Evolutionary conservation across 257 asterid genomes (phyloP), one percentile per base, ranked within the genome.

Genomic region (Osmanthus fragrans): DNA sequence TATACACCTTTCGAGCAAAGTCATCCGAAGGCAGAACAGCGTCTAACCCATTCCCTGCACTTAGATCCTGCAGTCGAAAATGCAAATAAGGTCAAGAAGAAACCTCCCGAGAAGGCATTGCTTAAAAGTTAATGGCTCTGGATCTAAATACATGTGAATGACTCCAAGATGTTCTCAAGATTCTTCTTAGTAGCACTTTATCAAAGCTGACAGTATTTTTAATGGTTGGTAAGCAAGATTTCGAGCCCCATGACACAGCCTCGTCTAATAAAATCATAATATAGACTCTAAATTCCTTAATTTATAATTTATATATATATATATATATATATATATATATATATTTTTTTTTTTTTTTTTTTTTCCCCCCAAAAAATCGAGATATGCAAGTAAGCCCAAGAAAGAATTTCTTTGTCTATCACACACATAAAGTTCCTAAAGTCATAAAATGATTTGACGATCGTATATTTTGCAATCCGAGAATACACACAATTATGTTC

Each of bases 1-100:
- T 15, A 47, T 47, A 47, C 15, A 93, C 98, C 96, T 94, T 94
- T 16, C 88, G 91, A 78, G 90, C 82, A 30, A 82, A 83, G 40
- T 90, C 97, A 80, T 90, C 94, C 64, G 85, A 89, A 25, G 84
- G 82, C 54, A 69, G 73, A 64, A 71, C 58, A 18, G 80, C 64
- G 21, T 56, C 87, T 5, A 80, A 67, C 51, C 71, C 84, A 58
- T 56, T 76, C 79, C 80, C 80, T 78, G 72, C 82, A 36, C 45
- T 72, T 79, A 77, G 88, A 45, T 82, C 96, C 98, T 93, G 74
- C 27, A 82, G 56, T 47, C 2, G 64, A 63, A 63, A 51, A 77
- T 60, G 4, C 4, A 25, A 3, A 45, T 18, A 18, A 5, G 19
- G 73, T 47, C 56, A 47, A 47, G 56, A 47, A 47, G 18, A 23